Percentiles rank a stretch among this genome's conserved stretches.
phyloP scores from a whole-genome alignment of 1,284 basidiomycete species.

The Irpex sp. region DNA sequence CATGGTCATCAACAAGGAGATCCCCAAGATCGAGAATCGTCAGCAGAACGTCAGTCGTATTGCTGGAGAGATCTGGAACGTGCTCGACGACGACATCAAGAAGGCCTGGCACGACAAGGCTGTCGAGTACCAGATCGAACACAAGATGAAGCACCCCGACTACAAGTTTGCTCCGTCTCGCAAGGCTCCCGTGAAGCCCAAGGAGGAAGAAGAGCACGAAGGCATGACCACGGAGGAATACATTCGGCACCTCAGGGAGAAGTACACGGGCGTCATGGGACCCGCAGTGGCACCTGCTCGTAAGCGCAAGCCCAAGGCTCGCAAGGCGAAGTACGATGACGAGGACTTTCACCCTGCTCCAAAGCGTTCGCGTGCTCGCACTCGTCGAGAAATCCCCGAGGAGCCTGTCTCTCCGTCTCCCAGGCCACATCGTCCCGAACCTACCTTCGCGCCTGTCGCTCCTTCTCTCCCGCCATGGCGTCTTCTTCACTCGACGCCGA shows the following conservation, averaged over 20 bases:
- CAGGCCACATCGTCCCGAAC: background rate
- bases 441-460: background rate
- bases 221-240: conserved; percentile 11
- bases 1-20: conserved; percentile 51
- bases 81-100: conserved; percentile 39
- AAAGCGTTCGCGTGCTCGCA: background rate
- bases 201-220: conserved; percentile 13
- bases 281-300: conserved; percentile 17
- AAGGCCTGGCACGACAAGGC: conserved; percentile 43
- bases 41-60: conserved; percentile 56
- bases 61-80: conserved; percentile 52
- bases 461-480: background rate
- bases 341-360: conserved; percentile 10
- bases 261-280: conserved; percentile 16
- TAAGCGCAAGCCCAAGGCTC: conserved; percentile 17
- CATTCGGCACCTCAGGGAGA: conserved; percentile 20
- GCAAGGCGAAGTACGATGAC: conserved; percentile 6
- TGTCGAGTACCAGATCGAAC: conserved; percentile 31
- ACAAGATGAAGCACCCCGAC: conserved; percentile 37
- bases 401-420: background rate
- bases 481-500: background rate
- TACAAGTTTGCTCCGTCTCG: conserved; percentile 44
- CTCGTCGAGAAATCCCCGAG: background rate
- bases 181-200: conserved; percentile 16
- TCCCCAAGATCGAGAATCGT: conserved; percentile 40